Evolutionary conservation across 1,139 yeast species (phyloP).

Genomic region (Suhomyces bolitotheri): DNA sequence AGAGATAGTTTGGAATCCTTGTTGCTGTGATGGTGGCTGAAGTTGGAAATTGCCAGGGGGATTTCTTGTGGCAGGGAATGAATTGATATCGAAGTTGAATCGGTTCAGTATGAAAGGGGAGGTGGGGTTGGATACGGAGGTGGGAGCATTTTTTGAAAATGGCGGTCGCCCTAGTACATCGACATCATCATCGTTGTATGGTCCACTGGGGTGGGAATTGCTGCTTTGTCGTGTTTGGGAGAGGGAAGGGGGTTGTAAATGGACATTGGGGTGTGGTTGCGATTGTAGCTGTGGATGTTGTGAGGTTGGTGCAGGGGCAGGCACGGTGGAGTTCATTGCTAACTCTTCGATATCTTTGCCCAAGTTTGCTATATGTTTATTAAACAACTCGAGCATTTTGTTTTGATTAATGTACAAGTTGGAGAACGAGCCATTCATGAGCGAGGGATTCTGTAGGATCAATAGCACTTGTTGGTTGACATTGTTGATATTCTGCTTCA

Average conservation of each 20-base stretch:
- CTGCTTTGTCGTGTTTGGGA: conserved; percentile 1
- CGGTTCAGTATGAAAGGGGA: conserved; percentile 18
- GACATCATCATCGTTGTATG: conserved; percentile 12
- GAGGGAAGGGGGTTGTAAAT: conserved; percentile 2
- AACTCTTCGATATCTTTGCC: conserved; percentile 29
- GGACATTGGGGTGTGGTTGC: conserved; percentile 8
- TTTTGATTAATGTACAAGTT: conserved; percentile 9
- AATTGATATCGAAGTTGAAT: conserved; percentile 18
- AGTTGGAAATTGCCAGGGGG: conserved; percentile 4
- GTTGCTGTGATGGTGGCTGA: conserved; percentile 4
- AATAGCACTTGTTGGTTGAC: conserved; percentile 17
- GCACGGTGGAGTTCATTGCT: conserved; percentile 7
- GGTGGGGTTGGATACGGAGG: conserved; percentile 14
- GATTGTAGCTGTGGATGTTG: conserved; percentile 8
- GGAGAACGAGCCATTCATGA: conserved; percentile 3
- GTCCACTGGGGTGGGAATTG: conserved; percentile 1
- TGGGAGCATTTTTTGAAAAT: conserved; percentile 4
- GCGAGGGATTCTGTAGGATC: conserved; percentile 13
- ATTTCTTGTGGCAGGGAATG: conserved; percentile 8
- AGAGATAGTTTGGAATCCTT: conserved; percentile 6
- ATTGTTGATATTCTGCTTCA: conserved; percentile 15
- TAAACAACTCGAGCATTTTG: conserved; percentile 22
- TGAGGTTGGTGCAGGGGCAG: background rate
- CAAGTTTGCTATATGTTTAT: conserved; percentile 24
- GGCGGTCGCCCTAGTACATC: conserved; percentile 10